phyloP scores from a whole-genome alignment of 2,329 filamentous ascomycete genomes.

The Thermothelomyces thermophilus region DNA sequence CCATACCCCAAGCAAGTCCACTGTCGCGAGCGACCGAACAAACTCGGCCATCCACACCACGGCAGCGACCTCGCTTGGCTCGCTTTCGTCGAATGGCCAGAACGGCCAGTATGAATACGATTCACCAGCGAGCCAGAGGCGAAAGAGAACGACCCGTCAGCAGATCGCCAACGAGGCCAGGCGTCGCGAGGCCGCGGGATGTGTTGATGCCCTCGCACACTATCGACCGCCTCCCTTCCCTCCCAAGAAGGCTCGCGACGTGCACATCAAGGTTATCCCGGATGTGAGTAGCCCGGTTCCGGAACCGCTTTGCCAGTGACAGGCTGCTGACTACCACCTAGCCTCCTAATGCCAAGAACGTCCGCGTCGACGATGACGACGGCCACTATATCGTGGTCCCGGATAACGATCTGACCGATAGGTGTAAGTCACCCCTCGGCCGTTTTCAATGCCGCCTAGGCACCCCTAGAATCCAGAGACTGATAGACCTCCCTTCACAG shows the following conservation, averaged over 20 bases:
- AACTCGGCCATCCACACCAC: constrained; percentile 77
- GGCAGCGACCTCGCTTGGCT: constrained; percentile 78
- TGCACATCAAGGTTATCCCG: constrained; percentile 54
- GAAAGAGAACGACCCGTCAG: constrained; percentile 75
- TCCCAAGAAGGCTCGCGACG: constrained; percentile 81
- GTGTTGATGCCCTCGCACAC: constrained; percentile 64
- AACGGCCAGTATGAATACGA: constrained; percentile 60
- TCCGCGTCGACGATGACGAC: constrained; percentile 91
- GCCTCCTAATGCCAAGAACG: constrained; percentile 44
- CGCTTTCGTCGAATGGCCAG: constrained; percentile 53
- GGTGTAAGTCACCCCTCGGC: constrained; percentile 60
- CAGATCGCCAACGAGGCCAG: constrained; percentile 78
- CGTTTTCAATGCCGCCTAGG: neutral
- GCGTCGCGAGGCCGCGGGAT: constrained; percentile 63
- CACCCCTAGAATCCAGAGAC: neutral
- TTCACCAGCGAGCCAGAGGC: constrained; percentile 70
- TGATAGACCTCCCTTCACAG: constrained; percentile 38
- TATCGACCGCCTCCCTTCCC: constrained; percentile 86
- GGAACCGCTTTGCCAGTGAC: neutral
- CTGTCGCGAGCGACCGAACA: constrained; percentile 75
- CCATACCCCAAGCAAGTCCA: constrained; percentile 62
- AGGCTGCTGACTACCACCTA: constrained; percentile 21
- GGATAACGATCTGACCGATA: constrained; percentile 75
- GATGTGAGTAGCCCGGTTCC: constrained; percentile 47
- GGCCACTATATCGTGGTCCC: constrained; percentile 93